phyloP scores from a whole-genome alignment of 2,329 filamentous ascomycete species.

The Piedraia hortae region DNA sequence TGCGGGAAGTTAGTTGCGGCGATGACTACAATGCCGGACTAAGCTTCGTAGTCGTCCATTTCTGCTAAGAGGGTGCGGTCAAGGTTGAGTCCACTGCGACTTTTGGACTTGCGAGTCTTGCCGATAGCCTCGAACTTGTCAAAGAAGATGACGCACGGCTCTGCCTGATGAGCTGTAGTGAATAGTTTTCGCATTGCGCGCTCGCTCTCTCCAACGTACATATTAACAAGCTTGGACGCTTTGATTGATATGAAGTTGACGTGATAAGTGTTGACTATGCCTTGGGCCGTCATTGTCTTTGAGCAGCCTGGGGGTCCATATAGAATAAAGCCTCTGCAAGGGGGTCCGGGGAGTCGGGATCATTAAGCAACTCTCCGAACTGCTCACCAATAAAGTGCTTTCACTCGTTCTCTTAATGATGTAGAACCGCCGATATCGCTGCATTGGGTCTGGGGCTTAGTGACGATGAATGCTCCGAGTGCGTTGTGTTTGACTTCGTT shows the following conservation, averaged over 20 bases:
- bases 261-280: slow-evolving; percentile 66
- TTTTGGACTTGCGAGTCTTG: slow-evolving; percentile 24
- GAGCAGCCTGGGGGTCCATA: slow-evolving; percentile 88
- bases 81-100: slow-evolving; percentile 41
- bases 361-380: slow-evolving; percentile 23
- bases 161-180: slow-evolving; percentile 55
- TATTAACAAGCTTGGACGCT: slow-evolving; percentile 75
- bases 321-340: slow-evolving; percentile 61
- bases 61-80: slow-evolving; percentile 75
- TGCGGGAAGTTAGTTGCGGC: slow-evolving; percentile 83
- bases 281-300: slow-evolving; percentile 78
- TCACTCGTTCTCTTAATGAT: slow-evolving; percentile 35
- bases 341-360: too few relatives aligned
- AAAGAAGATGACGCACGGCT: slow-evolving; percentile 85
- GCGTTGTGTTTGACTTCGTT: slow-evolving; percentile 48
- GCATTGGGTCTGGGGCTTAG: slow-evolving; percentile 68
- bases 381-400: slow-evolving; percentile 27
- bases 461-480: slow-evolving; percentile 70
- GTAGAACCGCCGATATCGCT: slow-evolving; percentile 67
- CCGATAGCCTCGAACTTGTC: slow-evolving; percentile 82
- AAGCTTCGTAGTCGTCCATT: slow-evolving; percentile 77
- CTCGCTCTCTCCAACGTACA: slow-evolving; percentile 93
- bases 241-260: slow-evolving; percentile 91
- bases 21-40: slow-evolving; percentile 61
- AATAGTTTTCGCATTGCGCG: slow-evolving; percentile 65